Evolutionary conservation across 352 stramenopile genomes (phyloP), one percentile per base, ranked within the genome.

Genomic region (Globisporangium camurandrum): DNA sequence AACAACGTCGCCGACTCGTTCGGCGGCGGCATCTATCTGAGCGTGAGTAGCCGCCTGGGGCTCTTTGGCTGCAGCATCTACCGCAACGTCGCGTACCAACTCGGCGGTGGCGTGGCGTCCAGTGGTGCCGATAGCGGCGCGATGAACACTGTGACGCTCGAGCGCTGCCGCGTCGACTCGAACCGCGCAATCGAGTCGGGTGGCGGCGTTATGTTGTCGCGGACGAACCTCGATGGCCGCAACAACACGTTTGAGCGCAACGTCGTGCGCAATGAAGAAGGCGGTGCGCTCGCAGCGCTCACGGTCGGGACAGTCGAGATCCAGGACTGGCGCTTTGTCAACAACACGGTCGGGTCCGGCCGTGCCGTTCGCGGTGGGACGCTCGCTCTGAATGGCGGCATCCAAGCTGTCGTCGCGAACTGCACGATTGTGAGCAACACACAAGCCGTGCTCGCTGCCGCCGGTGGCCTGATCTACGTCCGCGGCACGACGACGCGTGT

Each of bases 401-500:
- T 26, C n/a, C 40, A 46, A 2, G 50, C 56, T 8, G 44, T 55
- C 11, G 71, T 75, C 28, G 22, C 49, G 2, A 51, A 78, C 22
- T 71, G 62, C 0, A 34, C 33, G 1, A 26, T 78, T 11, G 28
- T 69, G 10, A 75, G 68, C 27, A 73, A 67, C 22, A 27, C 60
- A 10, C 26, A 59, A 14, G 66, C 68, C 1, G 54, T 34, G 1
- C n/a, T 68, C 10, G 66, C 64, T 1, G 40, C 57, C 1, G 58
- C 46, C 42, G 75, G 75, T 0, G 75, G 75, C 0, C 38, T 76
- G 1, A 71, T 84, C 14, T 84, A 78, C 38, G 46, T 69, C 2
- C 61, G 71, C 37, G 69, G 61, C 22, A 43, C 46, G 0, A 46
- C 20, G 19, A 77, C 70, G 2, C 59, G 17, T 1, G 30, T 88